Base-by-base conservation (phyloP, 257 asterid genomes). In the Cynanchum wilfordii region DNA sequence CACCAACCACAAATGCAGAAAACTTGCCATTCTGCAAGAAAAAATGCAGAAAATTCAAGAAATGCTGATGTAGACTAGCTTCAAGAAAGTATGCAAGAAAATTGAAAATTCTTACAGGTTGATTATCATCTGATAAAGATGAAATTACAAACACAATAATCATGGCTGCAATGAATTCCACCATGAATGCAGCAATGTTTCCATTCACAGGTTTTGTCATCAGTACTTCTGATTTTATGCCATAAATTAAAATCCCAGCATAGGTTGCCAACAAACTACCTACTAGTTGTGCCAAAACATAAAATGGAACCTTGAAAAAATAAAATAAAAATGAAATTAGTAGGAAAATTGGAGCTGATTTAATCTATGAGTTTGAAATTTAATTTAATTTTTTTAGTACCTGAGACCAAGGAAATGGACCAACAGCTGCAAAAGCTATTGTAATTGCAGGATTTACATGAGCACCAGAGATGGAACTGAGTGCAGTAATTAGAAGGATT, bases 401-500 rank as follows among this genome's bases (percentile, higher is more conserved):
- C 91, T 84, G 69, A 22, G 87, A 80, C 97, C 95, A 89, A 33
- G 97, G 95, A 57, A 93, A 93, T 10, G 96, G 95, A 24, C 97
- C 97, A 36, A 84, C 84, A 5, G 70, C 22, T 11, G 97, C 98
- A 56, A 88, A 91, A 3, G 98, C 96, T 2, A 93, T 70, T 0
- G 97, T 89, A 40, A 91, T 93, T 22, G 98, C 88, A 65, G 97
- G 98, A 73, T 91, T 91, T 27, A 91, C 82, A 77, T 93, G 98
- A 75, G 96, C 98, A 20, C 98, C 97, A 45, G 98, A 93, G 42
- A 91, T 91, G 47, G 91, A 72, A 58, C 96, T 96, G 19, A 89
- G 78, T 0, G 96, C 82, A 88, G 81, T 88, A 49, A 93, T 90
- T 12, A 88, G 73, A 54, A 91, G 82, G 0, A 82, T 75, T 17